Conservation (phyloP, 176 grass and related monocot species). For the Phyllostachys edulis region DNA sequence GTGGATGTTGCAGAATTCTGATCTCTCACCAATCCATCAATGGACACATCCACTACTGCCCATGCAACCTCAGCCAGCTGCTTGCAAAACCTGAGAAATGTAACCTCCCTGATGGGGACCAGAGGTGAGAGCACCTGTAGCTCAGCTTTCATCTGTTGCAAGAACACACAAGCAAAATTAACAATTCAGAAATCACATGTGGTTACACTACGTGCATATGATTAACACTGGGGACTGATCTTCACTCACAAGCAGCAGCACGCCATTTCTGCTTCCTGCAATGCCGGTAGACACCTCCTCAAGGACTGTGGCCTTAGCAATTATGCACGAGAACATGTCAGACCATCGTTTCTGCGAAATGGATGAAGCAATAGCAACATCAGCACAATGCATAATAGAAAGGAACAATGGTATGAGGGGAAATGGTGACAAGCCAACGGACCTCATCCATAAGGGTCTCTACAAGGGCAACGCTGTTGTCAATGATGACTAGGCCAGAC, state of each 20-base stretch:
- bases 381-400: background rate
- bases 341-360: conserved; percentile 68
- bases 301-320: conserved; percentile 64
- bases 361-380: conserved; percentile 11
- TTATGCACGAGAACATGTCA: conserved; percentile 94
- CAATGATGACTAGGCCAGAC: conserved; percentile 63
- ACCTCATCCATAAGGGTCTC: conserved; percentile 92
- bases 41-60: conserved; percentile 80
- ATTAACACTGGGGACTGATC: conserved; percentile 14
- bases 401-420: background rate
- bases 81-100: conserved; percentile 90
- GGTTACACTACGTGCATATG: conserved; percentile 8
- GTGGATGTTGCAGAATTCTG: conserved; percentile 41
- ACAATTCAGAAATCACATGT: background rate
- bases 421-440: background rate
- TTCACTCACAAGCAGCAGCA: conserved; percentile 72
- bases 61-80: conserved; percentile 80
- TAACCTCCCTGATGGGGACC: conserved; percentile 76
- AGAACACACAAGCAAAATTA: conserved; percentile 10
- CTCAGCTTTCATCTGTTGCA: conserved; percentile 84
- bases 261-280: conserved; percentile 81
- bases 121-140: conserved; percentile 91
- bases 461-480: conserved; percentile 68
- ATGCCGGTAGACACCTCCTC: conserved; percentile 81
- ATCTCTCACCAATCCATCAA: conserved; percentile 67